phyloP scores from a whole-genome alignment of 2,329 filamentous ascomycete genomes.

The Madurella fahalii region DNA sequence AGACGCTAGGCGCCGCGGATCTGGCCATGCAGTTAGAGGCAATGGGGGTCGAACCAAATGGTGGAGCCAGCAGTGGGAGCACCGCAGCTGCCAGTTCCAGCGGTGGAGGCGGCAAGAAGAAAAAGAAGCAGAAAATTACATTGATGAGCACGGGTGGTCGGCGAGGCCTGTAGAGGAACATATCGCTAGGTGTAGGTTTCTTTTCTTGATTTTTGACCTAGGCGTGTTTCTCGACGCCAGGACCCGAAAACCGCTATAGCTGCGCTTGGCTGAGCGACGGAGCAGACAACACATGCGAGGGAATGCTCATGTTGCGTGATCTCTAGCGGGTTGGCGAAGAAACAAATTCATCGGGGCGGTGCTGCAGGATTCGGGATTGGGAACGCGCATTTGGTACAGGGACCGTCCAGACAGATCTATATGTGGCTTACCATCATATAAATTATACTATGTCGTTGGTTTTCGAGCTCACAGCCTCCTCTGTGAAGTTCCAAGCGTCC shows the following conservation, averaged over 20 bases:
- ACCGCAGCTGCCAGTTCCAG: constrained; percentile 13
- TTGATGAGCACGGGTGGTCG: constrained; percentile 65
- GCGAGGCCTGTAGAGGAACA: constrained; percentile 32
- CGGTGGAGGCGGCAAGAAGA: constrained; percentile 52
- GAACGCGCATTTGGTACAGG: background rate
- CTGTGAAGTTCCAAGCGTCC: too few relatives aligned
- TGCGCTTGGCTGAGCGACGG: too few relatives aligned
- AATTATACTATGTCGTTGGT: background rate
- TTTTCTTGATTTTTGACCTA: background rate
- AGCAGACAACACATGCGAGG: too few relatives aligned
- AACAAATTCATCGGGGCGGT: background rate
- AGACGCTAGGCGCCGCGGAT: constrained; percentile 61
- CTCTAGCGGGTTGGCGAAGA: background rate
- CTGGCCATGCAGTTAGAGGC: constrained; percentile 57
- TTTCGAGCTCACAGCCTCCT: background rate
- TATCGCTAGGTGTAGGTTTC: background rate
- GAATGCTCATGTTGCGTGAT: background rate
- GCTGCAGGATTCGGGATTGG: background rate
- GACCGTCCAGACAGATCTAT: background rate
- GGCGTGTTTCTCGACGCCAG: background rate
- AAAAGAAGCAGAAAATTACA: constrained; percentile 70
- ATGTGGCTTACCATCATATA: background rate
- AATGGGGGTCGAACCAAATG: constrained; percentile 37
- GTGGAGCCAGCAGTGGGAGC: constrained; percentile 16
- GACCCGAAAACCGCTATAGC: too few relatives aligned